Percentiles rank a stretch among this genome's conserved stretches.
These are phyloP conservation scores for Starmerella sirachaensis DNA, from an alignment of 805 yeast genomes.

Conservation along the genomic window DNA sequence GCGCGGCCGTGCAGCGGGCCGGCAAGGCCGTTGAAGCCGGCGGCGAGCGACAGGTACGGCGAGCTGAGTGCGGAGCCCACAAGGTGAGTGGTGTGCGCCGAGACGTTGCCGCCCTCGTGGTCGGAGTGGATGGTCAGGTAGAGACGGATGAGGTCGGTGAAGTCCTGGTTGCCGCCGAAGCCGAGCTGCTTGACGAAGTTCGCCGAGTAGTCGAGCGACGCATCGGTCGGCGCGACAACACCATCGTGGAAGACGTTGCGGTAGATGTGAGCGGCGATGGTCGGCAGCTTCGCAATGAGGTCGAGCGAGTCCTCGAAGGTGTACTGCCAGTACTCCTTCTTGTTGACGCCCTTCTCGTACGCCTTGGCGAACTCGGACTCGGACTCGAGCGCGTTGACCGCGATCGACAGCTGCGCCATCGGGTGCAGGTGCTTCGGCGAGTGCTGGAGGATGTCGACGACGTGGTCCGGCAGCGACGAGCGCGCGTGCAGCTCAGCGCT, in stretches of 20 bases:
- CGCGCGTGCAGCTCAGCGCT: slow-evolving; percentile 71
- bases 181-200: slow-evolving; percentile 55
- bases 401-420: slow-evolving; percentile 83
- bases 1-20: slow-evolving; percentile 86
- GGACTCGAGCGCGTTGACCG: slow-evolving; percentile 66
- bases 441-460: slow-evolving; percentile 56
- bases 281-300: slow-evolving; percentile 69
- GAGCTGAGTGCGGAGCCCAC: slow-evolving; percentile 75
- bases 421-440: slow-evolving; percentile 71
- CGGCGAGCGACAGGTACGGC: slow-evolving; percentile 66
- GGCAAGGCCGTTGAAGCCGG: slow-evolving; percentile 75
- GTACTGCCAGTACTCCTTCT: slow-evolving; percentile 73
- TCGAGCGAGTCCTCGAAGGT: slow-evolving; percentile 72
- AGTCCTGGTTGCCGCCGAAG: slow-evolving; percentile 46
- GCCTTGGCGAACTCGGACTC: slow-evolving; percentile 80
- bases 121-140: slow-evolving; percentile 75
- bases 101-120: slow-evolving; percentile 84
- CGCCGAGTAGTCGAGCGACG: slow-evolving; percentile 47
- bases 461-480: slow-evolving; percentile 67
- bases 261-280: slow-evolving; percentile 72
- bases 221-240: slow-evolving; percentile 34
- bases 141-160: slow-evolving; percentile 67
- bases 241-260: slow-evolving; percentile 78
- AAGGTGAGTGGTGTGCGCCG: slow-evolving; percentile 76
- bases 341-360: slow-evolving; percentile 70